Base-by-base conservation (phyloP, 2,329 filamentous ascomycete species). In the Aschersonia sp. region DNA sequence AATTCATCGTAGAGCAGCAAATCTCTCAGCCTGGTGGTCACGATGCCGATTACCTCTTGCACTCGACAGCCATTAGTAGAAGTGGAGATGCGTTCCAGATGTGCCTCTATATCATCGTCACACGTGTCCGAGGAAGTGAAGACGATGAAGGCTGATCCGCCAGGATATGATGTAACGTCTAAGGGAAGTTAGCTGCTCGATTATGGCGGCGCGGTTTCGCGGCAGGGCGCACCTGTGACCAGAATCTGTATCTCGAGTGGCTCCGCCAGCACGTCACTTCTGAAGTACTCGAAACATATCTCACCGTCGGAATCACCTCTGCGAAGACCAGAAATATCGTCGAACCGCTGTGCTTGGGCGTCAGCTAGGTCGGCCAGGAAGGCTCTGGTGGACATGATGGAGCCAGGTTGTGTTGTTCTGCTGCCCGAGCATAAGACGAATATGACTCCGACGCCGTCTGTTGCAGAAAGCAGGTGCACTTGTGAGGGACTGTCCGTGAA, bases 241-340 rank as follows among this genome's bases (percentile, higher is more conserved):
- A 69, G 55, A 5, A 66, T 58, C 14, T 60, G 66, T 6, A 74
- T 59, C 29, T 62, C 54, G 5, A 73, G 49, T 12, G 59, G 51
- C 4, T 45, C 22, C 1, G 50, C 40, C 3, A 66, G 48, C 6
- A 45, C 42, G 3, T 56, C 43, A 47, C 65, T 59, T 22, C 22
- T 12, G 8, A 47, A 51, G 50, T 68, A 84, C 5, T 63, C 68
- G 59, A 90, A 83, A 11, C 72, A 72, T 48, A 94, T 70, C 48
- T 84, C 78, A 45, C 84, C 85, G 60, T 90, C 83, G 32, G 84
- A 81, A 5, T 81, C 77, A 12, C 83, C 83, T 37, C 68, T 66
- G 35, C 66, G 64, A 30, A 94, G 65, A 35, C 69, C 58, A 44
- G 64, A 64, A 44, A 92, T 67, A 45, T 71, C 64, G 1, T 65